phyloP scores from a whole-genome alignment of 106 monocot genomes.

The Dioscorea alata region DNA sequence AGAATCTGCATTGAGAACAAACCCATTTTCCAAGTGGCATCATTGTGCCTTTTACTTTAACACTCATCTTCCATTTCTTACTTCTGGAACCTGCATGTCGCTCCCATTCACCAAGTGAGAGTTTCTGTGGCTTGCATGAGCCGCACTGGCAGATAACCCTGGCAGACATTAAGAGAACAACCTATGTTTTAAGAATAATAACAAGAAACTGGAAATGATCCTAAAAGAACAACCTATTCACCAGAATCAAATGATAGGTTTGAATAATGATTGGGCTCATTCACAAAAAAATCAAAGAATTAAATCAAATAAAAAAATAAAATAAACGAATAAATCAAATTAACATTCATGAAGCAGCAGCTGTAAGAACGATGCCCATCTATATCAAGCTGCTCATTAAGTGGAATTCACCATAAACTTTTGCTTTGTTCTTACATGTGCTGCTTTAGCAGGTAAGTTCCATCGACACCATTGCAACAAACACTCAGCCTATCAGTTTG shows the following conservation, averaged over 20 bases:
- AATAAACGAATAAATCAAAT: neutral
- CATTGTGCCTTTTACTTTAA: slow-evolving; percentile 70
- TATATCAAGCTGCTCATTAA: neutral
- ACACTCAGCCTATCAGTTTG: slow-evolving; percentile 43
- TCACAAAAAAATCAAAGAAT: neutral
- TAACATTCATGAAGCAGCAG: neutral
- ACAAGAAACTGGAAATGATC: neutral
- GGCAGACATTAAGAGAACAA: neutral
- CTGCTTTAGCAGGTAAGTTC: slow-evolving; percentile 59
- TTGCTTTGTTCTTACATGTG: slow-evolving; percentile 59
- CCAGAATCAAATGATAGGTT: neutral
- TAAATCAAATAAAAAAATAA: neutral
- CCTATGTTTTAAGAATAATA: neutral
- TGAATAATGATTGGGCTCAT: neutral
- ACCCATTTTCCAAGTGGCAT: slow-evolving; percentile 80
- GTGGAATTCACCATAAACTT: neutral
- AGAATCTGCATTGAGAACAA: slow-evolving; percentile 6
- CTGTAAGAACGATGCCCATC: neutral
- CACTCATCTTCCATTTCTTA: slow-evolving; percentile 84
- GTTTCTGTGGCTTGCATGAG: slow-evolving; percentile 51
- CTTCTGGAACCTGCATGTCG: slow-evolving; percentile 84
- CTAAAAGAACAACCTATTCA: neutral
- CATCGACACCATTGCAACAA: slow-evolving; percentile 61
- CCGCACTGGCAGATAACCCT: slow-evolving; percentile 81
- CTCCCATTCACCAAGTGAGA: slow-evolving; percentile 78